Conservation (phyloP, 352 stramenopile species). For the Phytophthora capsici region DNA sequence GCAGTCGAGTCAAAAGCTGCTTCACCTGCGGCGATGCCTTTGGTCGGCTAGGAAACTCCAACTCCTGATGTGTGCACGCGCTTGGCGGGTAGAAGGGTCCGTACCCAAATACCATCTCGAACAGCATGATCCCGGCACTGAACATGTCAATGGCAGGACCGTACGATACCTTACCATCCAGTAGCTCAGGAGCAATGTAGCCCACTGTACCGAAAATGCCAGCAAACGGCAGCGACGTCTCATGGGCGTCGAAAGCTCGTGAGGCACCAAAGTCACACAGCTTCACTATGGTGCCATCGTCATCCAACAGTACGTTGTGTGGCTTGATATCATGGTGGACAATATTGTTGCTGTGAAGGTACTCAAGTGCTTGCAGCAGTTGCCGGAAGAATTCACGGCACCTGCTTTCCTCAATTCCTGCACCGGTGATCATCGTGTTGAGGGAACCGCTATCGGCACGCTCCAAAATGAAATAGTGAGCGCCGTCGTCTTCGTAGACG, state of each 20-base stretch:
- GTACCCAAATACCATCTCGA: constrained; percentile 82
- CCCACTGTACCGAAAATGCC: constrained; percentile 76
- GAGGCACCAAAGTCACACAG: constrained; percentile 88
- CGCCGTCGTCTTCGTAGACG: constrained; percentile 73
- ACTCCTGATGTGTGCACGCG: constrained; percentile 59
- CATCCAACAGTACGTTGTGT: constrained; percentile 76
- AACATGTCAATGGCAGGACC: constrained; percentile 77
- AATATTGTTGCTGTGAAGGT: constrained; percentile 78
- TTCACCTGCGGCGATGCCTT: constrained; percentile 55
- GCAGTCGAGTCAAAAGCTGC: constrained; percentile 70
- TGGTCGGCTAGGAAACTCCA: constrained; percentile 60
- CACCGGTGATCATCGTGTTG: constrained; percentile 54
- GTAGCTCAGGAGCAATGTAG: constrained; percentile 74
- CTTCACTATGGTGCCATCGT: constrained; percentile 58
- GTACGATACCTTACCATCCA: constrained; percentile 60
- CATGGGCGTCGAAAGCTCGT: constrained; percentile 60
- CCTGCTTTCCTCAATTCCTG: constrained; percentile 55
- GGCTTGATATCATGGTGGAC: constrained; percentile 94
- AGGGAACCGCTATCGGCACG: constrained; percentile 64
- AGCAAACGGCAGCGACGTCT: constrained; percentile 61
- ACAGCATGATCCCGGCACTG: constrained; percentile 72
- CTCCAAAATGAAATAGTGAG: constrained; percentile 81
- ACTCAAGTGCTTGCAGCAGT: constrained; percentile 67
- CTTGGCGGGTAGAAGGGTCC: constrained; percentile 76
- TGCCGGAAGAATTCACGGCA: constrained; percentile 66